Conservation (phyloP, 768 basidiomycete species). For the Baorangia bicolor region DNA sequence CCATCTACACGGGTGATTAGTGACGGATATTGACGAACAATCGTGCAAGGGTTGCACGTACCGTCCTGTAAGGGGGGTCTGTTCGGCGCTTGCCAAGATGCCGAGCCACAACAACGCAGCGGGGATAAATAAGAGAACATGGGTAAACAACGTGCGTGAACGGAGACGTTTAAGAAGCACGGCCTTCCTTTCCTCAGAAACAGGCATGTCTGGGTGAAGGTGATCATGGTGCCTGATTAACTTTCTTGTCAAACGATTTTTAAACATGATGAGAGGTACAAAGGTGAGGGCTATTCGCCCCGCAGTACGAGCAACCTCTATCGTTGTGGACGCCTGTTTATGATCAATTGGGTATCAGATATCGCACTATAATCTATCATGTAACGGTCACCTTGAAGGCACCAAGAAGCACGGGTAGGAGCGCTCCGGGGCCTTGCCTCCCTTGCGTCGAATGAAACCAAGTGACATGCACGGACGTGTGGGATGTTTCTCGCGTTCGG, state of each 20-base stretch:
- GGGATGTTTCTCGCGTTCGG: conserved; percentile 3
- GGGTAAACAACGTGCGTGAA: conserved; percentile 47
- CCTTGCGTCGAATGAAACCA: conserved; percentile 43
- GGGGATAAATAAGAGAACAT: conserved; percentile 61
- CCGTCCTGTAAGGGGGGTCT: conserved; percentile 86
- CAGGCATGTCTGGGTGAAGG: conserved; percentile 39
- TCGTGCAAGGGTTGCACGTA: conserved; percentile 35
- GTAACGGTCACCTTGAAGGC: conserved; percentile 54
- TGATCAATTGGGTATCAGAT: neutral
- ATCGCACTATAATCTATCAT: neutral
- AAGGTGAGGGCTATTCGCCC: conserved; percentile 74
- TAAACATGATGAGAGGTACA: conserved; percentile 64
- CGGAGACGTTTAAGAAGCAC: conserved; percentile 48
- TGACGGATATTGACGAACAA: neutral
- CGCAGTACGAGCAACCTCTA: conserved; percentile 68
- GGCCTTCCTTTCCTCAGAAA: conserved; percentile 53
- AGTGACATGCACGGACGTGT: conserved; percentile 6
- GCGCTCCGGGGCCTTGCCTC: conserved; percentile 21
- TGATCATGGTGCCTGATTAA: conserved; percentile 46
- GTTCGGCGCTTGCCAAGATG: conserved; percentile 69
- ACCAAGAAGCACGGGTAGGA: conserved; percentile 57
- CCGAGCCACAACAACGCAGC: conserved; percentile 62
- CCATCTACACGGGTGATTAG: conserved; percentile 52
- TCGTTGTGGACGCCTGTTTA: conserved; percentile 66
- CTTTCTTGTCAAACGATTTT: conserved; percentile 51